Evolutionary conservation across 805 yeast genomes (phyloP), one percentile per base, ranked within the genome.

Genomic region (Candida maris): DNA sequence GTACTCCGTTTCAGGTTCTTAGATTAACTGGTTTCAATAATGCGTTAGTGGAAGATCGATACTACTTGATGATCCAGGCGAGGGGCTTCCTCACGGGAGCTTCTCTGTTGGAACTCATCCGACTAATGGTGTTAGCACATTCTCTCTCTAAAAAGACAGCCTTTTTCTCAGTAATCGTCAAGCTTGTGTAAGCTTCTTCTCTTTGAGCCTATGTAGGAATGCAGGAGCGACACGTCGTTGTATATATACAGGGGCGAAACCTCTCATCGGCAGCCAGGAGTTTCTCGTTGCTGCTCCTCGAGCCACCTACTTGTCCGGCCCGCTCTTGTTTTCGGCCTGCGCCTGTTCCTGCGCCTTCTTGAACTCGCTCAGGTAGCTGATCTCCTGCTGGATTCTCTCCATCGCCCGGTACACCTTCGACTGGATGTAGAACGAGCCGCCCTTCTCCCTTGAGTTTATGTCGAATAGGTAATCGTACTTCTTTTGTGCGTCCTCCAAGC

Each of bases 391-490:
- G 48, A 93, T 68, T 44, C 96, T 73, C 59, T 93, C 97, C 76
- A 88, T 85, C 17, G 98, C 97, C 61, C 96, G 77, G 62, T 77
- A 88, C 17, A 93, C 91, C 65, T 93, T 93, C 35, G 93, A 81
- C 58, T 93, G 98, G 34, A 93, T 59, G 56, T 91, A 93, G 57
- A 93, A 91, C 27, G 95, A 84, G 28, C 95, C 96, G n/a, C 96
- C 95, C 61, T 88, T 87, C 43, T 89, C 97, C 61, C 86, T 87
- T 19, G 93, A 77, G 66, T 93, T 93, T 38, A 87, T 85, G 32
- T 85, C 85, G 50, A 89, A 93, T 48, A 93, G 64, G 51, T 86
- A 86, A 41, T 81, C 77, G 65, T 82, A 93, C 57, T 84, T 83
- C 40, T 73, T 73, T 42, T 80, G 77, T 24, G 83, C 66, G 48